phyloP scores from a whole-genome alignment of 495 filamentous ascomycete species.

The Cladorrhinum samala region DNA sequence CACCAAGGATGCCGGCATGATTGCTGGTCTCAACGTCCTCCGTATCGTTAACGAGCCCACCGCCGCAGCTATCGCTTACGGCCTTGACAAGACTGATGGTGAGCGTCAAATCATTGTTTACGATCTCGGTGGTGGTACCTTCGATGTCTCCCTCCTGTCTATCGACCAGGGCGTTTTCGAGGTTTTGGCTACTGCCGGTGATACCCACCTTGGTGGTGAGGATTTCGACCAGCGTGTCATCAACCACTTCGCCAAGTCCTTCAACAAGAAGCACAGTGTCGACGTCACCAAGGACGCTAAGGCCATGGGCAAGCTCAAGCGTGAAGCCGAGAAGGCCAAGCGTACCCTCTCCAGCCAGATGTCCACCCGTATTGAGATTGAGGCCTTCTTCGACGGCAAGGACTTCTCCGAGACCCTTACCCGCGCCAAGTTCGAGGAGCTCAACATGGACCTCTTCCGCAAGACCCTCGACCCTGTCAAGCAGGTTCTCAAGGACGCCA shows the following conservation, averaged over 20 bases:
- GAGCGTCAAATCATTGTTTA: conserved; percentile 93
- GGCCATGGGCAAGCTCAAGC: conserved; percentile 99
- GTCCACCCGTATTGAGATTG: conserved; percentile 97
- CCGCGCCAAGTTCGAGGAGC: conserved; percentile 98
- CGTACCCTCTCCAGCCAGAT: conserved; percentile 97
- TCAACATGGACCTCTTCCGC: conserved; percentile 98
- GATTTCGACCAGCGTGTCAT: conserved; percentile 99
- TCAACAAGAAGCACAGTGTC: conserved; percentile 96
- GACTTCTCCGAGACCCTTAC: conserved; percentile 99
- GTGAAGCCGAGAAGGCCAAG: conserved; percentile 99
- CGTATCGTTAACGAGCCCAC: conserved; percentile 96
- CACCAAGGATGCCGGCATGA: conserved; percentile 94
- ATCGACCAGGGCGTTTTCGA: conserved; percentile 98
- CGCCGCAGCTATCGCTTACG: conserved; percentile 81
- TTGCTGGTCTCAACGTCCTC: conserved; percentile 92
- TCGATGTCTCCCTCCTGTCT: conserved; percentile 97
- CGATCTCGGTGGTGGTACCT: conserved; percentile 99
- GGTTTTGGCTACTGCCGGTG: conserved; percentile 95
- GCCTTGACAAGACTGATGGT: conserved; percentile 77
- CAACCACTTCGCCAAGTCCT: conserved; percentile 93
- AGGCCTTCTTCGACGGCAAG: conserved; percentile 92
- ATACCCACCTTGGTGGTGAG: conserved; percentile 98
- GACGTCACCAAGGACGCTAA: conserved; percentile 93
- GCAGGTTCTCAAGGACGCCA: conserved; percentile 90
- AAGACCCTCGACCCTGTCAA: conserved; percentile 98